Evolutionary conservation across 805 yeast species (phyloP).

Genomic region (Candida jianshihensis): DNA sequence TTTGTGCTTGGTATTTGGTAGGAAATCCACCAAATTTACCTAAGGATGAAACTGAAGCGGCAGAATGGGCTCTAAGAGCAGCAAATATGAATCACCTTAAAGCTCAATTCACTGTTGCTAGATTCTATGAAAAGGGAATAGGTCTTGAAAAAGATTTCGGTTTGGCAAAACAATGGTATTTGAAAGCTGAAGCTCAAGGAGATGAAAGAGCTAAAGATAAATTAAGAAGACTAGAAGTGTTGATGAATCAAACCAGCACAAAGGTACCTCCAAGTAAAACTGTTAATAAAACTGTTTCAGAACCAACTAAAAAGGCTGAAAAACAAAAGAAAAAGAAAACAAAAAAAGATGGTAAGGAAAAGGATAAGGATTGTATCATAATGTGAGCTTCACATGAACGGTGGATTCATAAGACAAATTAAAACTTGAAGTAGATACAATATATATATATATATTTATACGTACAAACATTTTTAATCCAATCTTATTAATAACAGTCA

Average conservation of each 20-base stretch:
- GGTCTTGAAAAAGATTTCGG: slow-evolving; percentile 61
- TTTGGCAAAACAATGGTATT: slow-evolving; percentile 69
- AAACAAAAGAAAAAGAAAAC: slow-evolving; percentile 6
- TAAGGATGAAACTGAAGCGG: slow-evolving; percentile 77
- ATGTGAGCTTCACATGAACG: too few species aligned
- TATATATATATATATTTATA: too few species aligned
- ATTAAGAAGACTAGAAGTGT: slow-evolving; percentile 12
- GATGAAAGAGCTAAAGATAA: slow-evolving; percentile 43
- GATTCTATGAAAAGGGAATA: slow-evolving; percentile 79
- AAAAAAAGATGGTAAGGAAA: slow-evolving; percentile 1
- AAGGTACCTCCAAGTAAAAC: too few species aligned
- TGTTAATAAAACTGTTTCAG: slow-evolving; percentile 1
- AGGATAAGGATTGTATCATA: slow-evolving; percentile 17
- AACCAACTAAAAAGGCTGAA: slow-evolving; percentile 3
- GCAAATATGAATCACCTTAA: slow-evolving; percentile 69
- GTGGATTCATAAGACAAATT: too few species aligned
- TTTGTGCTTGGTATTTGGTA: slow-evolving; percentile 95
- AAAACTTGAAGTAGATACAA: too few species aligned
- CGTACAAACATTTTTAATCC: too few species aligned
- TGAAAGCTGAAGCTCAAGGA: slow-evolving; percentile 59
- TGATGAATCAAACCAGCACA: too few species aligned
- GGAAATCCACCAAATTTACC: slow-evolving; percentile 83
- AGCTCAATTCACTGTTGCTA: slow-evolving; percentile 81
- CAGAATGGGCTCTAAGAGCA: slow-evolving; percentile 89
- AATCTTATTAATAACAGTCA: too few species aligned